Conservation (phyloP, 2,329 filamentous ascomycete genomes). For the Venturia pyrina region DNA sequence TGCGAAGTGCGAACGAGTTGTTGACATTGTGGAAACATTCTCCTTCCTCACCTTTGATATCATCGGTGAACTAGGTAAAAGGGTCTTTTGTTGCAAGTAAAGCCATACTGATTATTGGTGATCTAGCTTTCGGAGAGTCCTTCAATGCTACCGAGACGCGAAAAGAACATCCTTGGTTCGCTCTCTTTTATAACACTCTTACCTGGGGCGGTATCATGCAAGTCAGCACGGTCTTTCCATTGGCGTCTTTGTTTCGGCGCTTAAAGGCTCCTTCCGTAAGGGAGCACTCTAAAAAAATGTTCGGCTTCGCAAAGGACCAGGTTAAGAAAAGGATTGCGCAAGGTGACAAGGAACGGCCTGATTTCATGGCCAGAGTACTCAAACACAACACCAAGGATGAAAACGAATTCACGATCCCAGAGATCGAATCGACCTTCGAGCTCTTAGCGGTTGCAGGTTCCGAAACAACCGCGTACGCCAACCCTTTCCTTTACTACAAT, state of each 20-base stretch:
- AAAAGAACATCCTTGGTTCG: slow-evolving; percentile 2
- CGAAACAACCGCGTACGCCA: slow-evolving; percentile 32
- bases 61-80: slow-evolving; percentile 9
- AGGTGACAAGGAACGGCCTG: slow-evolving; percentile 18
- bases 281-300: slow-evolving; percentile 15
- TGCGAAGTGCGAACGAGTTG: background rate
- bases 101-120: slow-evolving; percentile 4
- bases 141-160: slow-evolving; percentile 7
- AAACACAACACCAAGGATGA: slow-evolving; percentile 25
- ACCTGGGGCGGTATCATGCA: background rate
- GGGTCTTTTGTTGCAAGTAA: too few species aligned
- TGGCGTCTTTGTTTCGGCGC: background rate
- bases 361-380: slow-evolving; percentile 32
- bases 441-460: slow-evolving; percentile 34
- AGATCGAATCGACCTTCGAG: slow-evolving; percentile 30
- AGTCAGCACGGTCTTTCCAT: background rate
- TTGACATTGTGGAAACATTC: slow-evolving; percentile 10
- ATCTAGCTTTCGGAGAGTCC: slow-evolving; percentile 12
- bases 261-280: slow-evolving; percentile 13
- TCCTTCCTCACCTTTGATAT: slow-evolving; percentile 14
- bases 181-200: background rate
- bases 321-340: background rate
- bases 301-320: background rate
- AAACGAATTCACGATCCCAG: slow-evolving; percentile 18
- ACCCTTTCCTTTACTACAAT: background rate